Percentiles rank a stretch among this genome's conserved stretches.
Evolutionary conservation across 2,329 filamentous ascomycete species (phyloP).

Genomic region (Clarireedia monteithiana): DNA sequence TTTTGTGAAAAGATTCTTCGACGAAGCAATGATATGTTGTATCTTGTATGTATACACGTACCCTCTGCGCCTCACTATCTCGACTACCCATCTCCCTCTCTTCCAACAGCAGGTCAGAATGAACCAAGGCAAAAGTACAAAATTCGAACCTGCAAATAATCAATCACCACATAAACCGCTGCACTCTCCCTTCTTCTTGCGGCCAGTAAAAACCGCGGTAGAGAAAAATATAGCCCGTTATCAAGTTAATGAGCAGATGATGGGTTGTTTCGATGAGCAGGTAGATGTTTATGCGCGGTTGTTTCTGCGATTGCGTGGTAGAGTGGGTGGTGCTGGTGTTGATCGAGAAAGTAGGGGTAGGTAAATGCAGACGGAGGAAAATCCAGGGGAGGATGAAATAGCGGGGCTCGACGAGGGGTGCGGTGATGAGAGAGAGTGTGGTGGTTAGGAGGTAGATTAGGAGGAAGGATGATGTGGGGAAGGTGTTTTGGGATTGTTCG

Average conservation of each 20-base stretch:
- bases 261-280: constrained; percentile 56
- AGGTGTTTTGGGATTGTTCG: background rate
- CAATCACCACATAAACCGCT: constrained; percentile 77
- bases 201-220: constrained; percentile 57
- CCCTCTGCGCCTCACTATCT: too few species aligned
- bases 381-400: constrained; percentile 97
- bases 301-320: constrained; percentile 29
- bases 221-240: constrained; percentile 66
- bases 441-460: constrained; percentile 61
- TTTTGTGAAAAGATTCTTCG: too few species aligned
- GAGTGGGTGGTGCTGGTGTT: background rate
- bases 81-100: background rate
- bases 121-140: background rate
- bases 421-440: constrained; percentile 71
- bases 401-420: constrained; percentile 86
- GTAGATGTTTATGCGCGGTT: background rate
- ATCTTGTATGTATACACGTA: too few species aligned
- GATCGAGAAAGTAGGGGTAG: constrained; percentile 51
- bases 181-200: constrained; percentile 43
- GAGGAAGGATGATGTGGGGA: constrained; percentile 39
- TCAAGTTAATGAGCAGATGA: constrained; percentile 57
- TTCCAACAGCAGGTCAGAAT: background rate
- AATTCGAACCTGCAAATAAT: too few species aligned
- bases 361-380: constrained; percentile 78
- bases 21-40: too few species aligned